These are phyloP conservation scores for Penicillium fimorum DNA, from an alignment of 495 filamentous ascomycete species.

Conservation along the genomic window DNA sequence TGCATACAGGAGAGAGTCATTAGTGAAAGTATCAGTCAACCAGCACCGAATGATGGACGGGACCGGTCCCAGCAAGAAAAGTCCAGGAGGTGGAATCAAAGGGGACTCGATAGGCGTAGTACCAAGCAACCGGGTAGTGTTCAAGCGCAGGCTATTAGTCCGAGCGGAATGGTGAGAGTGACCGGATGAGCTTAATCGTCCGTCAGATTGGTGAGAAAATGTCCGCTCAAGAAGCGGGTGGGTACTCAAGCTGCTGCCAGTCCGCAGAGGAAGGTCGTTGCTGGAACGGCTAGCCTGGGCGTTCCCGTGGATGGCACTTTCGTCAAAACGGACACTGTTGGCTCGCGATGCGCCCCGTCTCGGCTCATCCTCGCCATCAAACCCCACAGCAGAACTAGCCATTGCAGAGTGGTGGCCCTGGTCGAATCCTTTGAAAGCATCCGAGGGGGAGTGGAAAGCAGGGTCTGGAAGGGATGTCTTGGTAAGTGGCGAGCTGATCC, in stretches of 20 bases:
- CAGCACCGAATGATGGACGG: constrained; percentile 96
- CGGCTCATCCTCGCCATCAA: constrained; percentile 89
- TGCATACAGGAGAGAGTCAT: constrained; percentile 83
- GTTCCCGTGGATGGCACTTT: constrained; percentile 89
- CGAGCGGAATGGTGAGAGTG: constrained; percentile 79
- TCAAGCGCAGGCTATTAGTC: constrained; percentile 78
- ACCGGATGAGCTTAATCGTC: constrained; percentile 87
- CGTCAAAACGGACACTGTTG: constrained; percentile 98
- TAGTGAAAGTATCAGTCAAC: constrained; percentile 82
- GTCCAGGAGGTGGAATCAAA: constrained; percentile 71
- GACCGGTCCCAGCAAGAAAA: constrained; percentile 79
- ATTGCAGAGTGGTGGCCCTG: constrained; percentile 67
- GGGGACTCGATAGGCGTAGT: constrained; percentile 64
- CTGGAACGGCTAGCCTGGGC: constrained; percentile 77
- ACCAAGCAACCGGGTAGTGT: constrained; percentile 61
- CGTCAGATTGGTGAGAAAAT: constrained; percentile 92
- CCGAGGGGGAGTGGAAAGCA: constrained; percentile 67
- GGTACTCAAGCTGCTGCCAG: constrained; percentile 76
- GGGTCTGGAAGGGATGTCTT: constrained; percentile 54
- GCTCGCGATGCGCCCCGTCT: constrained; percentile 88
- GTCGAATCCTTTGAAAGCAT: constrained; percentile 82
- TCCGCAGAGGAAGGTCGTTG: constrained; percentile 73
- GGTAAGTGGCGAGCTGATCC: constrained; percentile 9
- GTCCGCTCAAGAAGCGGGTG: constrained; percentile 86
- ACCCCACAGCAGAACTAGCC: constrained; percentile 64